Base-by-base conservation (phyloP, 805 yeast genomes). In the Blastobotrys americana region DNA sequence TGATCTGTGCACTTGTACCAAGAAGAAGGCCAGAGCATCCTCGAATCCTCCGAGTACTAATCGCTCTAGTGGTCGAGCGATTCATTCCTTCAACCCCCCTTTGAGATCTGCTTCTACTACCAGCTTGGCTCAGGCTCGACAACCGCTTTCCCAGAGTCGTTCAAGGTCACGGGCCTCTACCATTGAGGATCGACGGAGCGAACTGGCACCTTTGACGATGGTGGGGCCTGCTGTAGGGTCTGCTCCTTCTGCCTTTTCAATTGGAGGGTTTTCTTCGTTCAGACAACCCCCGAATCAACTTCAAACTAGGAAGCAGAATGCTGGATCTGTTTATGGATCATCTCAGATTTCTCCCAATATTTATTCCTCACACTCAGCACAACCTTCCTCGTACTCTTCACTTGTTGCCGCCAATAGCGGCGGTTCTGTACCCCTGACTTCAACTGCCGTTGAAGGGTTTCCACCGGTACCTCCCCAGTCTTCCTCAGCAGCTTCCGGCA, bases 1-100 rank as follows among this genome's bases (percentile, higher is more conserved):
- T 3, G 45, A 41, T 31, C 37, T 41, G 34, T 55, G 58, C 43
- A 53, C 55, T 17, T 55, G 58, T 23, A 41, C 51, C 40, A 49
- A 50, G 38, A 51, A 46, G n/a, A 45, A 39, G 28, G 27, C 43
- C 23, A 28, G 28, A 23, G 19, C 34, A 25, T 25, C 31, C 10
- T 25, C 31, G 13, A 8, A 25, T 25, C 31, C 31, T 8, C 31
- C 31, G 13, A 25, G 31, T 13, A 25, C 31, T 25, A 13, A 13
- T 13, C 31, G 31, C 10, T 8, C 10, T 13, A 25, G 10, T 13
- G 31, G 10, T 25, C 31, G 31, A 13, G 8, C 31, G 8, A 25
- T 25, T 25, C 31, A 25, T 25, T 25, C 31, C 13, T 13, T 25
- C 31, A 25, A 25, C 31, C 13, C 31, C 13, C 31, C 31, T 25